Evolutionary conservation across 2,329 filamentous ascomycete genomes (phyloP).

Genomic region (Nakataea oryzae): DNA sequence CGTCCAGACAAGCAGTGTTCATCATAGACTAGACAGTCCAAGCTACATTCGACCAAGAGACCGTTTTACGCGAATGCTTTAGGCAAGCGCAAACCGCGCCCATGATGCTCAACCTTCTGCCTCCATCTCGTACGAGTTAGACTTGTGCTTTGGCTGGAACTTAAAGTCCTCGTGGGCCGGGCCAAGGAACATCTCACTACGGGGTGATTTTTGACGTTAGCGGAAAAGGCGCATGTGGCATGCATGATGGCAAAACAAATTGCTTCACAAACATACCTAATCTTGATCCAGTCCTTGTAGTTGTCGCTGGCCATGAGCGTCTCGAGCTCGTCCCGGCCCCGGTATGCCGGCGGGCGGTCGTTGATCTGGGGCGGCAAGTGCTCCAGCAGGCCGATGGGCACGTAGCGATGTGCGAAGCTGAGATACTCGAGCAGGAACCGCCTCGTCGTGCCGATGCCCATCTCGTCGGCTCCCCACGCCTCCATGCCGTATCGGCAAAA

Average conservation of each 20-base stretch:
- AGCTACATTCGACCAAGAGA: background rate
- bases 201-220: background rate
- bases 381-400: constrained; percentile 82
- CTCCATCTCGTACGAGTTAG: constrained; percentile 77
- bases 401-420: constrained; percentile 85
- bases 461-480: constrained; percentile 91
- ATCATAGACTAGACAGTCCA: background rate
- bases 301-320: constrained; percentile 84
- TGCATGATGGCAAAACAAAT: background rate
- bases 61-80: too few species aligned
- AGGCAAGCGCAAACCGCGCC: too few species aligned
- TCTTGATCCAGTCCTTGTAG: constrained; percentile 98
- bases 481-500: constrained; percentile 87
- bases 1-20: background rate
- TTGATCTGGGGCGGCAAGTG: constrained; percentile 80
- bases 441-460: constrained; percentile 81
- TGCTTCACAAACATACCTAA: constrained; percentile 56
- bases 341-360: constrained; percentile 77
- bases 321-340: constrained; percentile 81
- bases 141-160: constrained; percentile 97
- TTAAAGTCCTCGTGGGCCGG: constrained; percentile 82
- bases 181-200: constrained; percentile 93
- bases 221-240: constrained; percentile 6
- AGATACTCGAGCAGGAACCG: constrained; percentile 93
- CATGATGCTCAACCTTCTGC: background rate